phyloP scores from a whole-genome alignment of 164 flowering plant species.

The Kalanchoe fedtschenkoi region DNA sequence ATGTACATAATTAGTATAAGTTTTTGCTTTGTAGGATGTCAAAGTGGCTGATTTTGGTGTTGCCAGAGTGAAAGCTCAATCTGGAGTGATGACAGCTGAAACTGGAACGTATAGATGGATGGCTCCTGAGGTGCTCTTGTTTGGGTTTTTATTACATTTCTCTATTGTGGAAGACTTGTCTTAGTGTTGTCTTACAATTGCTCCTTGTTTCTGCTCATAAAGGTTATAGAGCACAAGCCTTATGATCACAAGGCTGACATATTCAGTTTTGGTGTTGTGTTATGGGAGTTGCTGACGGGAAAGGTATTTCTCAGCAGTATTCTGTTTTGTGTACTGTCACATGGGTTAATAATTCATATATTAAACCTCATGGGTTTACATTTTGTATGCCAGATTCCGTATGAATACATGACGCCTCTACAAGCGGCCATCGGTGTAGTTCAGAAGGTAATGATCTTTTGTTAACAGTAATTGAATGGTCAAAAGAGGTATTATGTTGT shows the following conservation, averaged over 20 bases:
- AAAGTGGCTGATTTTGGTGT: conserved; percentile 97
- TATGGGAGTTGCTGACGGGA: conserved; percentile 53
- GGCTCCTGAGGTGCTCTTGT: conserved; percentile 82
- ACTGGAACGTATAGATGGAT: conserved; percentile 98
- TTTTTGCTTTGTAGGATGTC: conserved; percentile 41
- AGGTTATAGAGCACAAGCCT: conserved; percentile 62
- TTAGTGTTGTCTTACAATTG: background rate
- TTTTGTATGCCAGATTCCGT: background rate
- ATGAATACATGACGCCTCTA: conserved; percentile 3
- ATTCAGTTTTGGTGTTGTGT: conserved; percentile 44
- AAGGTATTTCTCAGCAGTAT: conserved; percentile 24
- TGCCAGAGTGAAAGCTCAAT: conserved; percentile 80
- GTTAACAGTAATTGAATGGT: too few species aligned
- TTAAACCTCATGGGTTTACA: conserved; percentile 5
- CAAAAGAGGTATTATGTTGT: too few species aligned
- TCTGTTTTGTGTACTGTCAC: background rate
- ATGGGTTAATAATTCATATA: background rate
- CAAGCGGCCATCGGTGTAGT: conserved; percentile 22
- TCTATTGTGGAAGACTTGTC: background rate
- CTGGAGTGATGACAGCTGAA: conserved; percentile 98
- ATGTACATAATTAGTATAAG: background rate
- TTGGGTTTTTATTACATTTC: background rate
- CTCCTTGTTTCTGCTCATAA: conserved; percentile 16
- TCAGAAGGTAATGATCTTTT: conserved; percentile 28
- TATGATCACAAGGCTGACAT: conserved; percentile 66